Evolutionary conservation across 129 eudicot genomes (phyloP).

Genomic region (Flaveria linearis): DNA sequence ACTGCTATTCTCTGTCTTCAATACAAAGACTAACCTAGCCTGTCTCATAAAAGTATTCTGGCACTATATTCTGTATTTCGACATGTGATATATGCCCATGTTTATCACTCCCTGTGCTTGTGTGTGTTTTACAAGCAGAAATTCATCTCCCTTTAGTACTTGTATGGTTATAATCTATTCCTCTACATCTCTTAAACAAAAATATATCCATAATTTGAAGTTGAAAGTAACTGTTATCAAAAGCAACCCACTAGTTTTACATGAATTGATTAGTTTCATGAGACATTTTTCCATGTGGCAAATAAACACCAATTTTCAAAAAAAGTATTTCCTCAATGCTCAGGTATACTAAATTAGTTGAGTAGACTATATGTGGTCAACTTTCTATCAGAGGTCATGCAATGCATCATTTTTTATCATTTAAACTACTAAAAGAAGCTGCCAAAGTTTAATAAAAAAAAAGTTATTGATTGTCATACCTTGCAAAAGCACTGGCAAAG

Average conservation of each 20-base stretch:
- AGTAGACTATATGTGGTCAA: neutral
- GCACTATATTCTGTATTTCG: neutral
- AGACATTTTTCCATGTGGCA: neutral
- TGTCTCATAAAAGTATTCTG: neutral
- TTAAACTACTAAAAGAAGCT: conserved; percentile 4
- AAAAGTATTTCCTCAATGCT: neutral
- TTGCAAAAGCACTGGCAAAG: conserved; percentile 98
- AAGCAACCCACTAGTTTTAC: neutral
- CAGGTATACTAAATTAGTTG: neutral
- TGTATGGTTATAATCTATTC: neutral
- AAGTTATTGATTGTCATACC: conserved; percentile 43
- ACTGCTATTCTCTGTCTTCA: neutral
- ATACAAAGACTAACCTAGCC: neutral
- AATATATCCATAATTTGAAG: neutral
- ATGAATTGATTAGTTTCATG: neutral
- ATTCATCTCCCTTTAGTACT: neutral
- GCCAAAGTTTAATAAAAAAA: neutral
- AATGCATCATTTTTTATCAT: neutral
- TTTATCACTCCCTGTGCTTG: neutral
- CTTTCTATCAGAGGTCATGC: neutral
- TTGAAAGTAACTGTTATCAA: neutral
- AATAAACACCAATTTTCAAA: neutral
- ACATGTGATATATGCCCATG: neutral
- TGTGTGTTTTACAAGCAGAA: neutral
- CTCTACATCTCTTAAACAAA: neutral